Conservation (phyloP, 2,329 filamentous ascomycete genomes). For the Exophiala alcalophila region DNA sequence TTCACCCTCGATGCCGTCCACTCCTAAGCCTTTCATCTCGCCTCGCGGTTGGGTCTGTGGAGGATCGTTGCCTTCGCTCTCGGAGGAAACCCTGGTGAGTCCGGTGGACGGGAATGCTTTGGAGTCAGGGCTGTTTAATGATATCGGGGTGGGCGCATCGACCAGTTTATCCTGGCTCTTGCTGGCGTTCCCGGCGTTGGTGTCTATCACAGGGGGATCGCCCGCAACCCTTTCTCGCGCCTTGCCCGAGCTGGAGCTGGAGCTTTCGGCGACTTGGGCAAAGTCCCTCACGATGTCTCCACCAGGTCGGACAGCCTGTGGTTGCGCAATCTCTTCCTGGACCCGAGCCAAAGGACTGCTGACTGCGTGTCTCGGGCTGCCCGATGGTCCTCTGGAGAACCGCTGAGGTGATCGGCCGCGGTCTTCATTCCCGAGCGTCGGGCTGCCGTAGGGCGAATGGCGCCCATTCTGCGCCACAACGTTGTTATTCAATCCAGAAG, state of each 20-base stretch:
- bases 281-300: constrained; percentile 36
- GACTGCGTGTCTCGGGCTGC: constrained; percentile 45
- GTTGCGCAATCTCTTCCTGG: constrained; percentile 43
- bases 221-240: constrained; percentile 40
- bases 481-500: constrained; percentile 53
- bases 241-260: constrained; percentile 33
- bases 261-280: constrained; percentile 31
- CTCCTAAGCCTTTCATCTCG: constrained; percentile 37
- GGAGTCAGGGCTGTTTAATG: constrained; percentile 22
- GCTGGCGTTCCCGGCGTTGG: constrained; percentile 29
- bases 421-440: constrained; percentile 41
- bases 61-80: constrained; percentile 35
- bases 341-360: constrained; percentile 48
- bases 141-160: constrained; percentile 29
- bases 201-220: constrained; percentile 35
- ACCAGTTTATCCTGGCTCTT: constrained; percentile 27
- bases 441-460: constrained; percentile 54
- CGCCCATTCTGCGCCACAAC: constrained; percentile 46
- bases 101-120: constrained; percentile 27
- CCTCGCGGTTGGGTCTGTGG: constrained; percentile 33
- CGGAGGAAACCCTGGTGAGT: constrained; percentile 24
- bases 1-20: constrained; percentile 40
- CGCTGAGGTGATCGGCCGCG: constrained; percentile 49
- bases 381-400: constrained; percentile 43
- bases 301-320: constrained; percentile 33